Evolutionary conservation across 805 yeast genomes (phyloP), one percentile per base, ranked within the genome.

Genomic region (Pichia pseudocactophila): DNA sequence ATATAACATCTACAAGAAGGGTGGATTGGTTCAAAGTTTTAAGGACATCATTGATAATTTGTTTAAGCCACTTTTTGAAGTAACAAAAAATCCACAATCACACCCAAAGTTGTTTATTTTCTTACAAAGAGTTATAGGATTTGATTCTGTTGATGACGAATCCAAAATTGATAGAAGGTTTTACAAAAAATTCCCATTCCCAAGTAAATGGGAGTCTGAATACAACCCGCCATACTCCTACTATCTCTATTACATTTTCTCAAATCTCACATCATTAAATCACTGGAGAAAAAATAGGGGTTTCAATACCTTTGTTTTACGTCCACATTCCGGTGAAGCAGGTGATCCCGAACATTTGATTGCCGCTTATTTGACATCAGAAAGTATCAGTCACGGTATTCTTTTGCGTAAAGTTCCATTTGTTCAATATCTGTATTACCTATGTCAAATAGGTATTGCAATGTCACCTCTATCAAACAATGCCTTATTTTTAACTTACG

Each of bases 301-400:
- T 0, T 83, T 77, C 63, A 89, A 84, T 60, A 89, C 97, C 0
- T 81, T 92, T 63, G 94, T 87, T n/a, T 68, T 92, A 54, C 76
- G 98, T 55, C 99, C 99, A 3, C 99, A 92, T 62, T 86, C 96
- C 53, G 99, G 99, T 49, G 99, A 92, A 64, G 99, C 98, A n/a
- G 99, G 99, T 46, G 98, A 92, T 58, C 97, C 97, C 1, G 97
- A 92, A 57, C 98, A 92, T 67, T 70, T 94, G 57, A 85, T 89
- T 36, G 74, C 89, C 39, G 89, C 98, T 1, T 92, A 83, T 55
- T 64, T 92, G 55, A 77, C 92, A 1, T 80, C 97, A 1, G 94
- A 90, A 56, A 86, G 95, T 40, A 92, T 92, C 46, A 85, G 95
- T 11, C 99, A 92, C 61, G 99, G 99, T 44, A 94, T 92, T 42